These are phyloP conservation scores for Saxispiralis lemnorum DNA, from an alignment of 495 filamentous ascomycete species.

Conservation along the genomic window DNA sequence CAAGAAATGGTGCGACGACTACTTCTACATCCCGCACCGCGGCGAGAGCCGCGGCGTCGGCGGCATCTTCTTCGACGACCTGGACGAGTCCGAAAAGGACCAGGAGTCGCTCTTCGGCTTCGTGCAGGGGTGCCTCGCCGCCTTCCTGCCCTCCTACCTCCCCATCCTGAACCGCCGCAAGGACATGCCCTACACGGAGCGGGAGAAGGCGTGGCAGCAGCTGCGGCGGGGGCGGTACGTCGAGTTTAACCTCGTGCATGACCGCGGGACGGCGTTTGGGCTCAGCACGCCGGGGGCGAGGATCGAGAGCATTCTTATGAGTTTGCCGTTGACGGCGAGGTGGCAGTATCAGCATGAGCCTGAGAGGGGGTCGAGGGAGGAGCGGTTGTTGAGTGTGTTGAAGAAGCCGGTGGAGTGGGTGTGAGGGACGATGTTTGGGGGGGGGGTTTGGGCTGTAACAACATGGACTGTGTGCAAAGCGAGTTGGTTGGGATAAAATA, in stretches of 20 bases:
- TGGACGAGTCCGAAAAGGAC: constrained; percentile 72
- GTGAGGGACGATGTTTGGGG: constrained; percentile 23
- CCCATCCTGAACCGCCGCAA: constrained; percentile 76
- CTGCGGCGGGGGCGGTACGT: constrained; percentile 83
- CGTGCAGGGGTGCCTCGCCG: constrained; percentile 60
- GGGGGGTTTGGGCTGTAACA: too few relatives aligned
- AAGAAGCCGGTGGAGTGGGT: constrained; percentile 83
- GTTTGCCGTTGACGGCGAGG: constrained; percentile 73
- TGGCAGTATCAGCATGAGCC: constrained; percentile 93
- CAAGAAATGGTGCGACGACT: constrained; percentile 97
- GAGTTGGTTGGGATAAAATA: too few relatives aligned
- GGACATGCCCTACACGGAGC: constrained; percentile 69
- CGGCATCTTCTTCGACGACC: constrained; percentile 97
- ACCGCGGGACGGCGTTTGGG: constrained; percentile 88
- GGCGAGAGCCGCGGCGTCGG: constrained; percentile 77
- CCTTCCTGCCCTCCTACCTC: constrained; percentile 81
- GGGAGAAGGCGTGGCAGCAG: constrained; percentile 93
- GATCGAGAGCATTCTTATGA: constrained; percentile 95
- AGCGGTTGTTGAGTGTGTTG: constrained; percentile 63
- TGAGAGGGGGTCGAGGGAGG: constrained; percentile 54
- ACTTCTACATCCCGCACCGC: constrained; percentile 87
- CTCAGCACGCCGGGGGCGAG: constrained; percentile 80
- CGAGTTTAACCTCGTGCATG: constrained; percentile 96
- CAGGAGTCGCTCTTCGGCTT: constrained; percentile 89
- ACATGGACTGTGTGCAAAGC: too few relatives aligned